Evolutionary conservation across 2,329 filamentous ascomycete species (phyloP), one percentile per base, ranked within the genome.

Genomic region (Aspergillus intermedius): DNA sequence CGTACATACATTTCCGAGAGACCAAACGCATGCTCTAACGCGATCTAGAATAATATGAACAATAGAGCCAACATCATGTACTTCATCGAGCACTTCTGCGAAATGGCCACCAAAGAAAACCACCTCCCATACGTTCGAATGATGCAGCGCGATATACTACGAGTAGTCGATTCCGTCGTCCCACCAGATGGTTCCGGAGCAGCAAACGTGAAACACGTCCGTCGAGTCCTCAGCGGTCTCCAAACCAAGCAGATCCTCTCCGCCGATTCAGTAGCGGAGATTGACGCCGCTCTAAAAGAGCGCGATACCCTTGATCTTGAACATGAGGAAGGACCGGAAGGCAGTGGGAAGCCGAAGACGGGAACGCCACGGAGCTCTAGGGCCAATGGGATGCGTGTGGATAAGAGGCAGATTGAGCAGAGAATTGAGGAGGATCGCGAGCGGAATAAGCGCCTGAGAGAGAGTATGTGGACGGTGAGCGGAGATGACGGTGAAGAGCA

Each of bases 11-110:
- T 4, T 19, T 7, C 6, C 8, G 7, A 25, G 7, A 13, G 28
- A 2, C 40, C 8, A 3, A 3, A 22, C 15, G 9, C 22, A 3
- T 30, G 10, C 3, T 10, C 5, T 13, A 13, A 41, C 17, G 4
- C 25, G 10, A 21, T 23, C 23, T 59, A 91, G 81, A 95, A 88
- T 58, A 91, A 88, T 57, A 95, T 98, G 87, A 98, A 98, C 71
- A 95, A 86, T 45, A 81, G 91, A 52, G 94, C 93, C 50, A 98
- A 98, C 67, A 97, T 98, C 68, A 95, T 98, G 87, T 98, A 95
- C 72, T 98, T 98, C 70, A 86, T 98, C 63, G 91, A 97, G 64
- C 87, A 91, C 59, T 88, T 98, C 58, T 87, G 94, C 65, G 91
- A 97, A 65, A 78, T 89, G 71, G 87, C 89, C 19, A 79, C 82